phyloP scores from a whole-genome alignment of 352 stramenopile genomes.

The Phytophthora sp. region DNA sequence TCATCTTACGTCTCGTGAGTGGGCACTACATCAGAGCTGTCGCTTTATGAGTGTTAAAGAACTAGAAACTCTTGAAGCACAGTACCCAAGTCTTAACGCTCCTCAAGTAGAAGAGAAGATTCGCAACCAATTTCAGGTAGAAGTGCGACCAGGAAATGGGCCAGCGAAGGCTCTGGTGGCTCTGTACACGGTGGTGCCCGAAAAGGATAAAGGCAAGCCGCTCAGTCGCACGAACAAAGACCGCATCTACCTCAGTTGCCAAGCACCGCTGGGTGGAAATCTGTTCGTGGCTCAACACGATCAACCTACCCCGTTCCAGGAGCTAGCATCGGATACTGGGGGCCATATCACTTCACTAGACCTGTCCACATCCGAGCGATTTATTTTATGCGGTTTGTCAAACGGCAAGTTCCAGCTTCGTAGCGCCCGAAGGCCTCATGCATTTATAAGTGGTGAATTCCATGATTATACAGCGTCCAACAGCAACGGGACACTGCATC shows the following conservation, averaged over 20 bases:
- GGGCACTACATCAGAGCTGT: constrained; percentile 48
- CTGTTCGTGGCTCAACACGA: constrained; percentile 47
- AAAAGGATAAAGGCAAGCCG: constrained; percentile 32
- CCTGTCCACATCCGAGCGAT: constrained; percentile 59
- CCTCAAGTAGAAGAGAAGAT: constrained; percentile 57
- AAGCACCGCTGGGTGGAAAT: constrained; percentile 36
- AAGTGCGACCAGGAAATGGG: constrained; percentile 26
- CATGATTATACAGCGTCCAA: constrained; percentile 58
- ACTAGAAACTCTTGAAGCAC: constrained; percentile 48
- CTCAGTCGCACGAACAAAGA: constrained; percentile 15
- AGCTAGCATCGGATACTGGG: constrained; percentile 48
- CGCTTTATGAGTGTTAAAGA: constrained; percentile 60
- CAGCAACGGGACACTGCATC: constrained; percentile 23
- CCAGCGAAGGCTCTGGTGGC: constrained; percentile 42
- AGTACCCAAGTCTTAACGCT: constrained; percentile 41
- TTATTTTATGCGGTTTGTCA: constrained; percentile 74
- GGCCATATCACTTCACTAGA: constrained; percentile 46
- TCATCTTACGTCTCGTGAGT: constrained; percentile 44
- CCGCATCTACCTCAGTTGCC: constrained; percentile 57
- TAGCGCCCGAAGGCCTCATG: constrained; percentile 45
- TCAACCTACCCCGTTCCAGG: constrained; percentile 32
- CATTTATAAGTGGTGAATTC: constrained; percentile 79
- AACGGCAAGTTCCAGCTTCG: constrained; percentile 88
- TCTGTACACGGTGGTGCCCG: constrained; percentile 37
- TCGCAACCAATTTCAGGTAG: constrained; percentile 54